Percentiles rank a stretch among this genome's conserved stretches.
These are phyloP conservation scores for Biscogniauxia marginata DNA, from an alignment of 2,329 filamentous ascomycete species.

Conservation along the genomic window DNA sequence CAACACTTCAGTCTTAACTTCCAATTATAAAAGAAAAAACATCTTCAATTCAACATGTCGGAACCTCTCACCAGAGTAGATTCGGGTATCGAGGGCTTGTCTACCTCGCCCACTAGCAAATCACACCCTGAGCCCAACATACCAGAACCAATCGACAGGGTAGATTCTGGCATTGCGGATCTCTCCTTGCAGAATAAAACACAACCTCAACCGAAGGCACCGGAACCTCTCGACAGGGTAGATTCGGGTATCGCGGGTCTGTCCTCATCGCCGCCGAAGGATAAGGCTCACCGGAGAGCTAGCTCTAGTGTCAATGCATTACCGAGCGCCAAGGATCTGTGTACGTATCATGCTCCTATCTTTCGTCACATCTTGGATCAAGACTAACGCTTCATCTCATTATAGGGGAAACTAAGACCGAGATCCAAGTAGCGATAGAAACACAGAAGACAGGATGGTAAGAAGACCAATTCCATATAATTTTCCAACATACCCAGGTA, in stretches of 20 bases:
- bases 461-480: constrained; percentile 31
- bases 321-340: constrained; percentile 80
- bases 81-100: constrained; percentile 81
- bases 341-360: constrained; percentile 51
- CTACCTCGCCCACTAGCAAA: constrained; percentile 32
- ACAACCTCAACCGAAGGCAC: neutral
- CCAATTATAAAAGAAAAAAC: constrained; percentile 5
- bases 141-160: too few relatives aligned
- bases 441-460: constrained; percentile 89
- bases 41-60: constrained; percentile 31
- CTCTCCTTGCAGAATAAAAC: neutral
- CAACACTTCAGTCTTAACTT: neutral
- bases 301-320: constrained; percentile 74
- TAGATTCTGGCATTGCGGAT: neutral
- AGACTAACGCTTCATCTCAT: constrained; percentile 2
- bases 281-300: constrained; percentile 61
- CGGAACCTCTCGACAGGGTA: neutral
- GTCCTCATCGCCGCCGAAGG: constrained; percentile 60
- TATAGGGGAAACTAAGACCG: constrained; percentile 70
- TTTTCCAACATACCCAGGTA: constrained; percentile 2
- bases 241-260: neutral
- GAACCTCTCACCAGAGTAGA: constrained; percentile 82
- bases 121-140: neutral
- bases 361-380: constrained; percentile 8
- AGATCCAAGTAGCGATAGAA: constrained; percentile 73